A percentile compares a stretch with the other conserved stretches of the same genome.
phyloP scores from a whole-genome alignment of 768 basidiomycete genomes.

The Trametes villosa region DNA sequence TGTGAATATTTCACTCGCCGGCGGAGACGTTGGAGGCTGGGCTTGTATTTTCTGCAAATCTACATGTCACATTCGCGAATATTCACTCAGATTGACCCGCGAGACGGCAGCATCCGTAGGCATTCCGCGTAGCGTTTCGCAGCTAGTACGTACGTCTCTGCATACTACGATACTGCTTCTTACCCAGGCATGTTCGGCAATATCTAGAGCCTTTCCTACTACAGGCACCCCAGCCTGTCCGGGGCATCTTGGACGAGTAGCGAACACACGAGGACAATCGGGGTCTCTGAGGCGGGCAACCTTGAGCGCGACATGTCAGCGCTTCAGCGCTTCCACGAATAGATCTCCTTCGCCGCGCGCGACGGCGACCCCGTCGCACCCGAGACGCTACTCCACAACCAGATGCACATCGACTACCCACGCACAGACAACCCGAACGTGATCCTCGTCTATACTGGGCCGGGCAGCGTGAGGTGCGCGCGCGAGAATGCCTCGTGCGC shows the following conservation, averaged over 20 bases:
- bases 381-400: conserved; percentile 90
- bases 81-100: no score
- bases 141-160: no score
- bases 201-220: conserved; percentile 98
- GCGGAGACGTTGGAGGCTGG: no score
- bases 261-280: conserved; percentile 78
- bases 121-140: no score
- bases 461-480: conserved; percentile 94
- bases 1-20: no score
- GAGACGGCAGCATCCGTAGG: no score
- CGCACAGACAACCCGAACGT: conserved; percentile 89
- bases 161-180: no score
- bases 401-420: conserved; percentile 79
- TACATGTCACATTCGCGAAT: no score
- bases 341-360: conserved; percentile 93
- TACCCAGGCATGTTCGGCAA: conserved; percentile 96
- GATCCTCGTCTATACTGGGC: conserved; percentile 82
- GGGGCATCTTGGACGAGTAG: conserved; percentile 97
- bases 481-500: conserved; percentile 89
- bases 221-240: conserved; percentile 91
- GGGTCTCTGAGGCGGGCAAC: conserved; percentile 69
- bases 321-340: conserved; percentile 86
- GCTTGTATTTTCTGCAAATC: no score
- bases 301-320: conserved; percentile 78
- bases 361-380: conserved; percentile 95